These are phyloP conservation scores for Emericellopsis cladophorae DNA, from an alignment of 2,329 filamentous ascomycete genomes.

Conservation along the genomic window DNA sequence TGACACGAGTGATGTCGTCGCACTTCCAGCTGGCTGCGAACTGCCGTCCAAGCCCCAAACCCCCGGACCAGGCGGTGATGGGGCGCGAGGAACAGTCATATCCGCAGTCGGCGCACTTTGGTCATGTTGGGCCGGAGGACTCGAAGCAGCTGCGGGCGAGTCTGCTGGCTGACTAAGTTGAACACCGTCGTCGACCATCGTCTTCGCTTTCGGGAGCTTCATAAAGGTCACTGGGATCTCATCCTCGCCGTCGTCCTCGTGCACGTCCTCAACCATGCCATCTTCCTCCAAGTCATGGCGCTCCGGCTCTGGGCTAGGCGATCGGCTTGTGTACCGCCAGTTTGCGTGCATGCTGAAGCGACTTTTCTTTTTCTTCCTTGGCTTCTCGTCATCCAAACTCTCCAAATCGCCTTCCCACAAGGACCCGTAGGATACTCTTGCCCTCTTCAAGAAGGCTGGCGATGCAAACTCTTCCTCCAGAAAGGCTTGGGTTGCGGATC, in stretches of 20 bases:
- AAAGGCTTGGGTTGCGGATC: slow-evolving; percentile 18
- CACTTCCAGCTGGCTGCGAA: no score
- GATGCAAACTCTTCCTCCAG: slow-evolving; percentile 52
- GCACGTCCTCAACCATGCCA: slow-evolving; percentile 4
- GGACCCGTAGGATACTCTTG: slow-evolving; percentile 55
- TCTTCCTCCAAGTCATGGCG: slow-evolving; percentile 10
- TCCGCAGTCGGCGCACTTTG: no score
- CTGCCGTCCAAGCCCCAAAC: no score
- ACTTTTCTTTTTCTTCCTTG: slow-evolving; percentile 19
- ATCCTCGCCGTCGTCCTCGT: slow-evolving; percentile 4
- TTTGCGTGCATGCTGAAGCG: slow-evolving; percentile 53
- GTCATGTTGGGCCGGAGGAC: no score
- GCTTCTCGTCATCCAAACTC: slow-evolving; percentile 56
- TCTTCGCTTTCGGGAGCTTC: neutral
- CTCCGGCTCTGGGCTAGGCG: slow-evolving; percentile 54
- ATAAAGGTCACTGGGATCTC: neutral
- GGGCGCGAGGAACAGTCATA: no score
- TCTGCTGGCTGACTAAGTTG: neutral
- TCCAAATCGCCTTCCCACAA: slow-evolving; percentile 52
- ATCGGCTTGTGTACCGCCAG: slow-evolving; percentile 65
- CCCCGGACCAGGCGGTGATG: no score
- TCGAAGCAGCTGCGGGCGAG: neutral
- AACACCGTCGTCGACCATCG: slow-evolving; percentile 3
- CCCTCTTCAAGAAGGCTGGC: slow-evolving; percentile 67
- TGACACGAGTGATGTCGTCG: no score